Evolutionary conservation across 306 rosid genomes (phyloP).

Genomic region (Lagenaria siceraria): DNA sequence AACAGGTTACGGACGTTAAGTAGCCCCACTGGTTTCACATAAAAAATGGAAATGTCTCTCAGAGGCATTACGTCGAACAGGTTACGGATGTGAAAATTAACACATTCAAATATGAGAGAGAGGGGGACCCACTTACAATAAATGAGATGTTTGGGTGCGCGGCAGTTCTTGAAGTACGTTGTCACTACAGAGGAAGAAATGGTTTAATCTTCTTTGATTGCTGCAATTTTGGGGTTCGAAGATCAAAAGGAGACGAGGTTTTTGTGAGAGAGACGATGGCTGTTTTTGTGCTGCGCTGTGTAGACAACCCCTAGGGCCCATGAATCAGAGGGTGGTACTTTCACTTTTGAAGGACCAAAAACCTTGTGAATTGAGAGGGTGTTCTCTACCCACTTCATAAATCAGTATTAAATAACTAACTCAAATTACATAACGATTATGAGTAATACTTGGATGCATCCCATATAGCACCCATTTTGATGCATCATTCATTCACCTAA

Average conservation of each 20-base stretch:
- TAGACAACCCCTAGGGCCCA: neutral
- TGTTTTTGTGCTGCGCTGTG: neutral
- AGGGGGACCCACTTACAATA: slow-evolving; percentile 3
- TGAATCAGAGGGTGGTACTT: neutral
- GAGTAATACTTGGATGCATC: too few species aligned
- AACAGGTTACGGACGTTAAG: neutral
- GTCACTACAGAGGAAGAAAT: neutral
- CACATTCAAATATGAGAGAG: neutral
- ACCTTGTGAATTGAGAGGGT: too few species aligned
- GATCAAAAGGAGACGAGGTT: neutral
- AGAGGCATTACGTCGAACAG: neutral
- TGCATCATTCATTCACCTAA: too few species aligned
- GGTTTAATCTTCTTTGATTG: neutral
- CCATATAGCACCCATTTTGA: too few species aligned
- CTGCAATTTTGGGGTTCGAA: neutral
- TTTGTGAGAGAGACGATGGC: neutral
- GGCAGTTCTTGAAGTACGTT: neutral
- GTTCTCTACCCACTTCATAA: too few species aligned
- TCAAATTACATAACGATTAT: too few species aligned
- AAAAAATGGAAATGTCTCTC: neutral
- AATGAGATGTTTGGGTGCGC: neutral
- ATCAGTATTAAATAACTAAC: too few species aligned
- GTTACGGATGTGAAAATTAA: neutral
- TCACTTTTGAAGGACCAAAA: too few species aligned
- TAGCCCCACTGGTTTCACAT: neutral